A percentile compares a stretch with the other conserved stretches of the same genome.
phyloP scores from a whole-genome alignment of 768 basidiomycete species.

The Pholiota conissans region DNA sequence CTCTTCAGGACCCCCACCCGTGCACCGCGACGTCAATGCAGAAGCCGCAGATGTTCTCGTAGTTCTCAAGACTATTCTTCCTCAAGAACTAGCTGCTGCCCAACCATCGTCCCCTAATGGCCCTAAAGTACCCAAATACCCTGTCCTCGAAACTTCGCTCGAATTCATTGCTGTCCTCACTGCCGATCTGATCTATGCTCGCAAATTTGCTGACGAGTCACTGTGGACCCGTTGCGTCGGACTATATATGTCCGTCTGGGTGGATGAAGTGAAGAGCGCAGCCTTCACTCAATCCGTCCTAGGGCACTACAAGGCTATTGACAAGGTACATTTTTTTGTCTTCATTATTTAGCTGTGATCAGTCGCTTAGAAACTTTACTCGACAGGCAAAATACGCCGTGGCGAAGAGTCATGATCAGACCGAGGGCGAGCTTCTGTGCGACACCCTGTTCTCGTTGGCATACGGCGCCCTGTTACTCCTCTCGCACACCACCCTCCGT shows the following conservation, averaged over 20 bases:
- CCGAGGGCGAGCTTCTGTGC: constrained; percentile 85
- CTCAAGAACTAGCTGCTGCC: constrained; percentile 41
- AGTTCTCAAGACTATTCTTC: constrained; percentile 61
- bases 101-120: constrained; percentile 48
- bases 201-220: constrained; percentile 52
- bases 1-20: constrained; percentile 63
- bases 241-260: constrained; percentile 71
- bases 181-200: constrained; percentile 70
- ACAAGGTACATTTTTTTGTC: constrained; percentile 46
- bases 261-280: constrained; percentile 46
- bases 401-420: constrained; percentile 40
- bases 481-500: constrained; percentile 91
- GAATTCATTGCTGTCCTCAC: constrained; percentile 74
- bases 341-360: not conserved
- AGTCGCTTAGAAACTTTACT: not conserved
- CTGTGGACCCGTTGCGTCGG: constrained; percentile 75
- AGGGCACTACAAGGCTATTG: constrained; percentile 73
- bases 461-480: constrained; percentile 89
- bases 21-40: constrained; percentile 65
- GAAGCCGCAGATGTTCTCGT: constrained; percentile 60
- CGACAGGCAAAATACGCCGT: constrained; percentile 60
- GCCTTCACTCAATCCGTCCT: constrained; percentile 66
- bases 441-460: constrained; percentile 95
- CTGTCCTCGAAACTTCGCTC: constrained; percentile 59
- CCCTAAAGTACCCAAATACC: constrained; percentile 52